A percentile compares a stretch with the other conserved stretches of the same genome.
Conservation (phyloP, 2,329 filamentous ascomycete species). For the Hypomyces rosellus region DNA sequence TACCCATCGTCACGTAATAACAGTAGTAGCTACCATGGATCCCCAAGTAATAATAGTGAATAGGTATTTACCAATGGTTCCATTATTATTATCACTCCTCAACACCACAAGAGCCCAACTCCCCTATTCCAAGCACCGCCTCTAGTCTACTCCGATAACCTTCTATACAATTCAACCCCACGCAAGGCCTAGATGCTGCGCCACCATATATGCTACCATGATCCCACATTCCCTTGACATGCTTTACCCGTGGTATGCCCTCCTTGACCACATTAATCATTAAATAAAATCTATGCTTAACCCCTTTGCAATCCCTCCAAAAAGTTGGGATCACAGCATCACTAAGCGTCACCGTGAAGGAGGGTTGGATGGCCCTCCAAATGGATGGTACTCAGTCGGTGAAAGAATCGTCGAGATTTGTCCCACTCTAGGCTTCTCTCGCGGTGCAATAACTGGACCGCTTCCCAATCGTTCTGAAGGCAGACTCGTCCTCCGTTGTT, state of each 20-base stretch:
- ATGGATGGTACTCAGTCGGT: slow-evolving; percentile 7
- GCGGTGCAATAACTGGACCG: slow-evolving; percentile 11
- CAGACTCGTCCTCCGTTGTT: background rate
- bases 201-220: no score
- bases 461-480: background rate
- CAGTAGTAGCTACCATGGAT: background rate
- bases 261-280: no score
- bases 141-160: no score
- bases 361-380: slow-evolving; percentile 1
- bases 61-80: background rate
- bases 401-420: slow-evolving; percentile 27
- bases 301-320: no score
- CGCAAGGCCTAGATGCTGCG: no score
- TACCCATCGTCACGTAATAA: no score
- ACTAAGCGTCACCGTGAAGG: slow-evolving; percentile 4
- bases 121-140: no score
- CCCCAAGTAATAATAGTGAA: background rate
- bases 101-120: no score
- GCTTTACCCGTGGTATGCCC: no score
- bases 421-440: slow-evolving; percentile 24
- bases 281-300: no score
- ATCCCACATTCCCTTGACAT: no score
- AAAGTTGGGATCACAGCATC: background rate
- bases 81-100: background rate
- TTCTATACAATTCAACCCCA: no score